Conservation (phyloP, 2,329 filamentous ascomycete species). For the Microascus cirrosus region DNA sequence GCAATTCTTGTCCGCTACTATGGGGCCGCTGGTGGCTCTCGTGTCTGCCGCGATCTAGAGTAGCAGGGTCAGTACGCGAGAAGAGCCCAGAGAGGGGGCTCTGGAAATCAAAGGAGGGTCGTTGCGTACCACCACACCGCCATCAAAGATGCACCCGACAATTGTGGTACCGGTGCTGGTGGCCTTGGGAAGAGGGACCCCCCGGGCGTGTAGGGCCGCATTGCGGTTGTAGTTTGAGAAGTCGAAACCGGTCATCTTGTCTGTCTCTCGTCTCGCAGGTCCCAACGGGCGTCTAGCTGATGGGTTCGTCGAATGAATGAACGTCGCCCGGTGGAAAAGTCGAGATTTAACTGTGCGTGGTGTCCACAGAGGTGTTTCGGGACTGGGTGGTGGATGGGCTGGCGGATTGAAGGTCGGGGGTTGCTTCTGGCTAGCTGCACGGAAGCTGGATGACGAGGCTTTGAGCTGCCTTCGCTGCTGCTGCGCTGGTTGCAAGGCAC, state of each 20-base stretch:
- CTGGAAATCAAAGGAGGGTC: not conserved
- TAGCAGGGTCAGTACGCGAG: not conserved
- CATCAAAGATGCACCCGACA: constrained; percentile 92
- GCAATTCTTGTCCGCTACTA: constrained; percentile 99
- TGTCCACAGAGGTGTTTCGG: not conserved
- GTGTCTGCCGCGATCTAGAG: constrained; percentile 93
- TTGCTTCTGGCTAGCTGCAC: not conserved
- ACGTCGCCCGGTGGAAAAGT: not conserved
- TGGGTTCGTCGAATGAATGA: constrained; percentile 6
- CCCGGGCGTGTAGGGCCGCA: constrained; percentile 84
- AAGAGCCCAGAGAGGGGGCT: not conserved
- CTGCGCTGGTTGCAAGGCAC: constrained; percentile 2
- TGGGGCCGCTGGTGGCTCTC: constrained; percentile 89
- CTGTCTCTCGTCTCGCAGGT: constrained; percentile 3
- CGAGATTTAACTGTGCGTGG: not conserved
- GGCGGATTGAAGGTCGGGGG: not conserved
- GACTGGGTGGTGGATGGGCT: not conserved
- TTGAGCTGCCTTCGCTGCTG: constrained; percentile 18
- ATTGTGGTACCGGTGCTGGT: constrained; percentile 99
- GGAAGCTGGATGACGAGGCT: constrained; percentile 8
- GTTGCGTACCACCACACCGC: constrained; percentile 75
- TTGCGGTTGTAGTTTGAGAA: constrained; percentile 99
- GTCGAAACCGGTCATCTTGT: constrained; percentile 89
- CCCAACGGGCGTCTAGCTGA: constrained; percentile 12
- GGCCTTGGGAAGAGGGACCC: constrained; percentile 90